phyloP scores from a whole-genome alignment of 1,139 yeast genomes.

The Scheffersomyces parashehatae region DNA sequence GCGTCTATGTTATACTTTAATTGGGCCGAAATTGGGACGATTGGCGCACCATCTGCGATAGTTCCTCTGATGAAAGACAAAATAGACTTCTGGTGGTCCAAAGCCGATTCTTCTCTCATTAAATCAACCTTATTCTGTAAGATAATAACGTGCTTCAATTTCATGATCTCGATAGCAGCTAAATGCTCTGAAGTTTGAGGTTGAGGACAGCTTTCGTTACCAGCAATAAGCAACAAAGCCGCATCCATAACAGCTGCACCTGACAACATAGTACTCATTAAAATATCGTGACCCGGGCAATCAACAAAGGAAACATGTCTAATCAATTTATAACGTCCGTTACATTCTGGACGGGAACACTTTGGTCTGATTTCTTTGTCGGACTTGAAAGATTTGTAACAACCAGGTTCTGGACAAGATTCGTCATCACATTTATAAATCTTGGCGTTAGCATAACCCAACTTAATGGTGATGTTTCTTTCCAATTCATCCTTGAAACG shows the following conservation, averaged over 20 bases:
- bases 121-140: slow-evolving; percentile 97
- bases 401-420: slow-evolving; percentile 89
- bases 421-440: slow-evolving; percentile 90
- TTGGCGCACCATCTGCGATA: slow-evolving; percentile 98
- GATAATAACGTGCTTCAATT: slow-evolving; percentile 92
- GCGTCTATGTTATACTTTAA: slow-evolving; percentile 98
- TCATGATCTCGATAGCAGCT: slow-evolving; percentile 99
- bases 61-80: slow-evolving; percentile 94
- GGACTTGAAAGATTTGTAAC: slow-evolving; percentile 91
- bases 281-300: slow-evolving; percentile 99
- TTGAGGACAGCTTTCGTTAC: slow-evolving; percentile 99
- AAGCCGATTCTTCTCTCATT: slow-evolving; percentile 96
- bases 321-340: slow-evolving; percentile 81
- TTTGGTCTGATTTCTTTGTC: slow-evolving; percentile 94
- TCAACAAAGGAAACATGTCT: slow-evolving; percentile 99
- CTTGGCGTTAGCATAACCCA: slow-evolving; percentile 98
- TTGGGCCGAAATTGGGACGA: slow-evolving; percentile 98
- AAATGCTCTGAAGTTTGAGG: slow-evolving; percentile 99
- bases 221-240: slow-evolving; percentile 92
- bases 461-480: slow-evolving; percentile 97
- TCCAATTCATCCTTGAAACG: slow-evolving; percentile 98
- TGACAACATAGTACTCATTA: slow-evolving; percentile 99
- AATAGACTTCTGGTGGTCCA: slow-evolving; percentile 93
- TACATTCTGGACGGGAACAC: slow-evolving; percentile 81
- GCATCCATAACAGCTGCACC: slow-evolving; percentile 99